Conservation (phyloP, 2,329 filamentous ascomycete species). For the Canariomyces notabilis region DNA sequence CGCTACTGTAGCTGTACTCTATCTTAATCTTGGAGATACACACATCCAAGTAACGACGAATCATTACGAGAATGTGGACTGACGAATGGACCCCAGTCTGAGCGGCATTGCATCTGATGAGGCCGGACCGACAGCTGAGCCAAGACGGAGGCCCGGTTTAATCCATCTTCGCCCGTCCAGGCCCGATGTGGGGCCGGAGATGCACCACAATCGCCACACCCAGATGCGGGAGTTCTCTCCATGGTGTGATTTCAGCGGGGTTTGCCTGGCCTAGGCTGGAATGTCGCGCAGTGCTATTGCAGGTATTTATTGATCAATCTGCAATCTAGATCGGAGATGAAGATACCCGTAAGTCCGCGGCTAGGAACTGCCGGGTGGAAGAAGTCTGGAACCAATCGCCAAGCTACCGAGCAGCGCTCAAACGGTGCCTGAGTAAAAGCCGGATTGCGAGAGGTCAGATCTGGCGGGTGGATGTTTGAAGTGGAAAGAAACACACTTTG, state of each 20-base stretch:
- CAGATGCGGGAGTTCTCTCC: too few species aligned
- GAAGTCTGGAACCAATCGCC: background rate
- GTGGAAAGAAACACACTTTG: background rate
- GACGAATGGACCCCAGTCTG: background rate
- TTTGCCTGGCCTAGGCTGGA: too few species aligned
- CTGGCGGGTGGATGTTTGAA: background rate
- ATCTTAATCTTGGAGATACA: too few species aligned
- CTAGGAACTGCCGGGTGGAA: too few species aligned
- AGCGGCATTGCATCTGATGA: background rate
- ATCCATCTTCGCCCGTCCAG: background rate
- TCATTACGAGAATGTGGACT: background rate
- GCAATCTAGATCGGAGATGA: too few species aligned
- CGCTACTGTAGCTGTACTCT: too few species aligned
- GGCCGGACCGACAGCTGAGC: background rate
- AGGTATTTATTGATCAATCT: too few species aligned
- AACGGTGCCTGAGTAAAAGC: background rate
- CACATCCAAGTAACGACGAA: too few species aligned
- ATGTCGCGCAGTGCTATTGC: too few species aligned
- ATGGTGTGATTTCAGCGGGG: too few species aligned
- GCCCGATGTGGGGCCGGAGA: background rate
- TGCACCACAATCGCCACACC: background rate
- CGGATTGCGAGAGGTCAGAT: background rate
- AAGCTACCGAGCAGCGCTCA: background rate
- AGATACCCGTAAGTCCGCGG: too few species aligned
- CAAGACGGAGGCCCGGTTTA: background rate